These are phyloP conservation scores for Camelina laxa DNA, from an alignment of 345 rosid species.

Conservation along the genomic window DNA sequence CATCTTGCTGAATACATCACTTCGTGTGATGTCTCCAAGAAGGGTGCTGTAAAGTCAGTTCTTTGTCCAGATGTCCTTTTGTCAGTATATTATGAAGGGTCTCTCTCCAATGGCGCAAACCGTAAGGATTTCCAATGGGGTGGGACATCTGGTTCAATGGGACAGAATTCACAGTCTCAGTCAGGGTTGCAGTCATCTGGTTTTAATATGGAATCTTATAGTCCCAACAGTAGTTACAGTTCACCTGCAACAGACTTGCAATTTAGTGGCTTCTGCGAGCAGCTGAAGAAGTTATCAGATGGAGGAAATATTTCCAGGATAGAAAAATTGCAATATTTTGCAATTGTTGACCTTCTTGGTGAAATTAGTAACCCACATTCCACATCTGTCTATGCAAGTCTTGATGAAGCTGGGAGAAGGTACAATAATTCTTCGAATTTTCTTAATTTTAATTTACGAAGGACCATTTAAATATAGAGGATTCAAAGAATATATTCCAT, in stretches of 20 bases:
- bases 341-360: conserved; percentile 68
- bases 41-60: conserved; percentile 43
- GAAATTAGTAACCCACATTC: conserved; percentile 71
- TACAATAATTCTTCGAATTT: conserved; percentile 36
- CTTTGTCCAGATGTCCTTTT: conserved; percentile 65
- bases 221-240: conserved; percentile 46
- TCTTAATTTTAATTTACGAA: conserved; percentile 4
- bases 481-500: conserved; percentile 6
- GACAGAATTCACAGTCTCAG: conserved; percentile 56
- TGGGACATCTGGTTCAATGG: conserved; percentile 52
- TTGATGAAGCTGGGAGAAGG: conserved; percentile 92
- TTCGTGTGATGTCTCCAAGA: conserved; percentile 49
- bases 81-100: conserved; percentile 74
- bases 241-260: conserved; percentile 57
- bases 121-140: conserved; percentile 64
- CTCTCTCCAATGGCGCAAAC: conserved; percentile 52
- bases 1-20: conserved; percentile 70
- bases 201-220: conserved; percentile 44
- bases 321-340: conserved; percentile 73
- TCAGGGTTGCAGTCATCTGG: conserved; percentile 44
- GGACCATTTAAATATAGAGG: conserved; percentile 4
- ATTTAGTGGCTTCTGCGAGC: conserved; percentile 57
- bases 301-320: conserved; percentile 48
- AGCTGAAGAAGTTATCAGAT: conserved; percentile 58
- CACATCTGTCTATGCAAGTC: conserved; percentile 74